Conservation (phyloP, 441 rosid species). For the Daphne laureola region DNA sequence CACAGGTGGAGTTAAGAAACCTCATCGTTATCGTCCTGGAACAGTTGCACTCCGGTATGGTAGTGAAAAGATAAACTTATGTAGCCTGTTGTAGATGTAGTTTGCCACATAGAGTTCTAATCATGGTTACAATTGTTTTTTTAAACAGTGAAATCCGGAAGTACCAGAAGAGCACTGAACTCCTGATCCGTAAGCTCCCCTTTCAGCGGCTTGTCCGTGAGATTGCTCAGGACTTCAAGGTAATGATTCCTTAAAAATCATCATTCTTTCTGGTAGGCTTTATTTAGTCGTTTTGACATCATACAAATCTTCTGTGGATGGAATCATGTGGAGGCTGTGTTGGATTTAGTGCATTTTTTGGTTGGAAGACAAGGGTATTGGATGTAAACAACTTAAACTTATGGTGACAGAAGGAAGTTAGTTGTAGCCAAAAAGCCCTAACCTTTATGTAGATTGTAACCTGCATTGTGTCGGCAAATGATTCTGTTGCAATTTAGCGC, state of each 20-base stretch:
- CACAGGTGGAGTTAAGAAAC: slow-evolving; percentile 36
- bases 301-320: too few species aligned
- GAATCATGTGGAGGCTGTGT: too few species aligned
- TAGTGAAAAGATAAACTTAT: too few species aligned
- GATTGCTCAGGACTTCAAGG: slow-evolving; percentile 39
- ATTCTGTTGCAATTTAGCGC: neutral
- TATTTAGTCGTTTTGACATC: neutral
- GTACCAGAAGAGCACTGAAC: slow-evolving; percentile 36
- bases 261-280: too few species aligned
- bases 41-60: slow-evolving; percentile 38
- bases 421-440: too few species aligned
- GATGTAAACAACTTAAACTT: too few species aligned
- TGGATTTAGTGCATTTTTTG: too few species aligned
- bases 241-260: slow-evolving; percentile 2
- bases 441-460: neutral
- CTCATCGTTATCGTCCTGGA: slow-evolving; percentile 37
- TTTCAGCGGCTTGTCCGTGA: slow-evolving; percentile 40
- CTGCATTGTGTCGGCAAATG: neutral
- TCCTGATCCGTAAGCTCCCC: slow-evolving; percentile 34
- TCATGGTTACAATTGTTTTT: neutral
- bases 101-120: too few species aligned
- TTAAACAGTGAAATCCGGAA: slow-evolving; percentile 31
- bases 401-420: too few species aligned
- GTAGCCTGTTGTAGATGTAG: too few species aligned
- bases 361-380: too few species aligned